These are phyloP conservation scores for Cordyceps cateniannulata DNA, from an alignment of 2,329 filamentous ascomycete species.

Conservation along the genomic window DNA sequence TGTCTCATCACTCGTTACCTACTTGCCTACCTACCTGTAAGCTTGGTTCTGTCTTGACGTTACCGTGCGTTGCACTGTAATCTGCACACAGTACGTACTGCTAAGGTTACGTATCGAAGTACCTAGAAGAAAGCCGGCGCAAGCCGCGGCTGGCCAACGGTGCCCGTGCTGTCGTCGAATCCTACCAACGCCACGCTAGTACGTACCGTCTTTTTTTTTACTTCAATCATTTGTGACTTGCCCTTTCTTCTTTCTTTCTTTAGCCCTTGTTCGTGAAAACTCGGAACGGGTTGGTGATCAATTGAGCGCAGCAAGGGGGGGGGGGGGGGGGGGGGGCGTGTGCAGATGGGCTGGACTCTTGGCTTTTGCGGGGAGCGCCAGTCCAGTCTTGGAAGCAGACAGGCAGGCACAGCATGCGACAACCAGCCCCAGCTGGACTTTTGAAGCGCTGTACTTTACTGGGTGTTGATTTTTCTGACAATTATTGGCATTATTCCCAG, in stretches of 20 bases:
- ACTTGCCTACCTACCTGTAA: no score
- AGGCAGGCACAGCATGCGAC: background rate
- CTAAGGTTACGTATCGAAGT: background rate
- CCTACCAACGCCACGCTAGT: background rate
- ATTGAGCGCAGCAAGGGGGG: background rate
- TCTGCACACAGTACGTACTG: no score
- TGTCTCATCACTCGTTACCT: background rate
- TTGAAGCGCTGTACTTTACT: background rate
- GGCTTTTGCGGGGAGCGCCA: conserved; percentile 10
- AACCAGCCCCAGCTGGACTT: background rate
- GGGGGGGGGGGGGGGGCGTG: background rate
- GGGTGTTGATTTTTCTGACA: no score
- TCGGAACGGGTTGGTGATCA: conserved; percentile 3
- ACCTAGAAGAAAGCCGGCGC: background rate
- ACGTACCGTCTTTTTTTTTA: no score
- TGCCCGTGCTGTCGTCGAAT: background rate
- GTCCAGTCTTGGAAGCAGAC: background rate
- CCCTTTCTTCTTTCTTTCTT: background rate
- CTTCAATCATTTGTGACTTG: background rate
- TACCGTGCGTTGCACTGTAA: no score
- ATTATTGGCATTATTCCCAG: no score
- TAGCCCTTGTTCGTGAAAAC: background rate
- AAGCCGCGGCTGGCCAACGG: conserved; percentile 2
- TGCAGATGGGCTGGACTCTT: background rate
- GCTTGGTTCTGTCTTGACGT: no score